A percentile compares a stretch with the other conserved stretches of the same genome.
Evolutionary conservation across 768 basidiomycete species (phyloP).

Genomic region (Lentinula aciculospora): DNA sequence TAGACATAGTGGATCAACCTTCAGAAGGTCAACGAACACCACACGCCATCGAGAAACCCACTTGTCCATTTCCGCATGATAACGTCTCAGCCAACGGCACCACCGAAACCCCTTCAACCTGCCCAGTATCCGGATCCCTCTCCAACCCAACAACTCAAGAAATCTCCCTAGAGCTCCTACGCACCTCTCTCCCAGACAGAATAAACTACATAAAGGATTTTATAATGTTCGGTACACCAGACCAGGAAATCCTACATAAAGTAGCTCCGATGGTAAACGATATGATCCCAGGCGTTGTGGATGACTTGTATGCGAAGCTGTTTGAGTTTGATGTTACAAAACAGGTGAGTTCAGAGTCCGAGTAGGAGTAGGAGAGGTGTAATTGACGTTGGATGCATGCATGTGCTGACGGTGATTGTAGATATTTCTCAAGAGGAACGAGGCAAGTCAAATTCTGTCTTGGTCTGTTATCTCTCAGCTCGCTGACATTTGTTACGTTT

Average conservation of each 20-base stretch:
- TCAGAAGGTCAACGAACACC: not conserved
- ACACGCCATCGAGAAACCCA: not conserved
- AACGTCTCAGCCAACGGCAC: conserved; percentile 13
- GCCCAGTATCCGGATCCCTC: not conserved
- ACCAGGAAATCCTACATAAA: conserved; percentile 35
- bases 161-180: not conserved
- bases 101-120: conserved; percentile 5
- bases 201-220: conserved; percentile 40
- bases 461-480: not conserved
- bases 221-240: conserved; percentile 34
- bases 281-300: conserved; percentile 37
- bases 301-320: conserved; percentile 40
- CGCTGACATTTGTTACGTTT: not conserved
- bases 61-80: not conserved
- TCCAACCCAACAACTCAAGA: conserved; percentile 2
- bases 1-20: not conserved
- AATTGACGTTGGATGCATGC: not conserved
- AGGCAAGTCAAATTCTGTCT: conserved; percentile 14
- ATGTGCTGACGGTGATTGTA: too few species aligned
- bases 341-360: conserved; percentile 15
- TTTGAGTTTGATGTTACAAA: conserved; percentile 40
- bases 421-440: conserved; percentile 24
- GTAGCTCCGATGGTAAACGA: conserved; percentile 34
- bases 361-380: not conserved
- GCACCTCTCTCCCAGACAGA: conserved; percentile 23